phyloP scores from a whole-genome alignment of 2,329 filamentous ascomycete genomes.

The Metarhizium sp. region DNA sequence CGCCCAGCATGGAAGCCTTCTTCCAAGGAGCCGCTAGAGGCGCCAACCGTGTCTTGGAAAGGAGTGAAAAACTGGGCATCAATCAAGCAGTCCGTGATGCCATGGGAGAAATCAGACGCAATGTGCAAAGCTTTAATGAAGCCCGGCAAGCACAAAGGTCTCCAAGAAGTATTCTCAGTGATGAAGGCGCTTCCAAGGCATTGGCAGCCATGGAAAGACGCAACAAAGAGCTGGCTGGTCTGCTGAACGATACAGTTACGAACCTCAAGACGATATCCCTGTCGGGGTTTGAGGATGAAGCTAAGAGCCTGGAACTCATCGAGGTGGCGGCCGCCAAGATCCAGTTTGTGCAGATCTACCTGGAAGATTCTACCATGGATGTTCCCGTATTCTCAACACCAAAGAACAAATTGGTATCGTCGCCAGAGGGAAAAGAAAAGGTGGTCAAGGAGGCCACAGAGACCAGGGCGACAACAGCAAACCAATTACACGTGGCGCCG shows the following conservation, averaged over 20 bases:
- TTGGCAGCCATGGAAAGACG: constrained; percentile 50
- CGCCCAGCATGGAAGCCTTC: constrained; percentile 56
- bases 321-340: constrained; percentile 53
- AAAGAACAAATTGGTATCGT: neutral
- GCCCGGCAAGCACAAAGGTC: constrained; percentile 33
- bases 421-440: neutral
- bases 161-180: constrained; percentile 24
- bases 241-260: constrained; percentile 58
- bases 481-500: no score
- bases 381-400: constrained; percentile 22
- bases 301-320: constrained; percentile 41
- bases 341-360: constrained; percentile 54
- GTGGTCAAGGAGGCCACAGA: neutral
- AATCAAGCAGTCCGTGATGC: constrained; percentile 76
- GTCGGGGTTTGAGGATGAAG: constrained; percentile 37
- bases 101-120: constrained; percentile 69
- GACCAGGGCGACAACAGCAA: neutral
- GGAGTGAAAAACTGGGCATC: constrained; percentile 67
- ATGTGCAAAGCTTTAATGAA: constrained; percentile 59
- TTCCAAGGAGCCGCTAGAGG: constrained; percentile 70
- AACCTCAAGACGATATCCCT: constrained; percentile 53
- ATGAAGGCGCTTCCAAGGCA: constrained; percentile 23
- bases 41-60: constrained; percentile 63
- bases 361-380: constrained; percentile 47
- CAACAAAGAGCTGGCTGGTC: constrained; percentile 55